Base-by-base conservation (phyloP, 2,329 filamentous ascomycete species). In the Colletotrichum sp. region DNA sequence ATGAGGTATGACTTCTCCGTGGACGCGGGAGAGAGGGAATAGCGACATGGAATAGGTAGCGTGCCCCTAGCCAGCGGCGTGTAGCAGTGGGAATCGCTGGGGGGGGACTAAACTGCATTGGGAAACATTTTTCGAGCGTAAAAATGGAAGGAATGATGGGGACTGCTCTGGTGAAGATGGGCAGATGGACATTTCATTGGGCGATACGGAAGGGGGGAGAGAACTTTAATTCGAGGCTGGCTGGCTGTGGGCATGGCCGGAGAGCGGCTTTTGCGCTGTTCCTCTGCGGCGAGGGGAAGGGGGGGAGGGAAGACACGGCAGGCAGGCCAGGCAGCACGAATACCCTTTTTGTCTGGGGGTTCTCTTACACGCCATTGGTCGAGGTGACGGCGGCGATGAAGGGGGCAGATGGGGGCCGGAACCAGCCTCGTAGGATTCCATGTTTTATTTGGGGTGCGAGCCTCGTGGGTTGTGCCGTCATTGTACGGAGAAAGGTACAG, bases 301-400 rank as follows among this genome's bases (percentile, higher is more conserved):
- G 12, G 32, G 32, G 1, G 2, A n/a, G 18, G 21, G 2, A 15
- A 13, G 32, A n/a, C n/a, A 32, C 30, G 10, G 34, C 36, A n/a
- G 63, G 63, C 34, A 48, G 16, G 28, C 58, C 28, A 60, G 26
- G 24, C 26, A 30, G 55, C 28, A 60, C 15, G 24, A 28, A 60
- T 48, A 48, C 38, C 18, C 18, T 18, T 18, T 38, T 68, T 26
- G 52, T 15, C 15, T 28, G 16, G 36, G 24, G 15, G 32, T 58
- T 72, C 72, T 75, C 69, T 75, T 72, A 75, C 69, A 75, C 69
- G 73, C 73, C 57, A 75, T 75, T 75, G 73, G 73, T 70, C 48
- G 65, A 15, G 72, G 28, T 67, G 38, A 55, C 65, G 38, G 30
- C 24, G 52, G 52, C 52, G 24, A 57, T 16, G 24, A 48, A 30